These are phyloP conservation scores for Aspergillus sp. DNA, from an alignment of 2,329 filamentous ascomycete genomes.

Conservation along the genomic window DNA sequence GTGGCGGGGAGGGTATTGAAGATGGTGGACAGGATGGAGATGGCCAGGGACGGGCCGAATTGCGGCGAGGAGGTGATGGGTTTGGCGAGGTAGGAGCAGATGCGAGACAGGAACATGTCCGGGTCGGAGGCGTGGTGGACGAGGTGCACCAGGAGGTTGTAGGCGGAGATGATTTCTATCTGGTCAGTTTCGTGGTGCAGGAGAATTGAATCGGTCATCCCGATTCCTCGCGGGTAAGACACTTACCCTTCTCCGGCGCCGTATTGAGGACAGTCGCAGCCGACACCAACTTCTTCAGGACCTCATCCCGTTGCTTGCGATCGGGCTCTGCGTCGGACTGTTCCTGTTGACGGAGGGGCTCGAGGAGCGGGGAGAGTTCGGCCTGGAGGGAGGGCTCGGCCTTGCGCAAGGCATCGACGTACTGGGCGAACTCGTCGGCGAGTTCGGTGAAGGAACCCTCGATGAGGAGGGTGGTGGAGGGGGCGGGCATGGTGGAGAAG, in stretches of 20 bases:
- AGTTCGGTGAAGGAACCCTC: constrained; percentile 94
- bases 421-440: constrained; percentile 89
- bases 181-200: background rate
- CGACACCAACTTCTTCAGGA: constrained; percentile 83
- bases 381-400: constrained; percentile 56
- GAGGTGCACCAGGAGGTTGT: constrained; percentile 95
- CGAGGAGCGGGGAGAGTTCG: constrained; percentile 69
- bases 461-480: constrained; percentile 65
- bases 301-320: constrained; percentile 69
- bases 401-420: constrained; percentile 79
- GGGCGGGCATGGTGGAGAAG: constrained; percentile 54
- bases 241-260: constrained; percentile 77
- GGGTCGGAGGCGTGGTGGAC: constrained; percentile 81
- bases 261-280: constrained; percentile 74
- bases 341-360: constrained; percentile 53
- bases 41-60: constrained; percentile 80
- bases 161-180: constrained; percentile 85
- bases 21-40: constrained; percentile 87
- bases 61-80: constrained; percentile 81
- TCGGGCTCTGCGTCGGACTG: constrained; percentile 53
- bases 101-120: constrained; percentile 78
- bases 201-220: background rate
- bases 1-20: constrained; percentile 86
- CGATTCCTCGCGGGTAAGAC: too few species aligned
- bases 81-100: constrained; percentile 86